Base-by-base conservation (phyloP, 352 stramenopile species). In the Globisporangium splendens region DNA sequence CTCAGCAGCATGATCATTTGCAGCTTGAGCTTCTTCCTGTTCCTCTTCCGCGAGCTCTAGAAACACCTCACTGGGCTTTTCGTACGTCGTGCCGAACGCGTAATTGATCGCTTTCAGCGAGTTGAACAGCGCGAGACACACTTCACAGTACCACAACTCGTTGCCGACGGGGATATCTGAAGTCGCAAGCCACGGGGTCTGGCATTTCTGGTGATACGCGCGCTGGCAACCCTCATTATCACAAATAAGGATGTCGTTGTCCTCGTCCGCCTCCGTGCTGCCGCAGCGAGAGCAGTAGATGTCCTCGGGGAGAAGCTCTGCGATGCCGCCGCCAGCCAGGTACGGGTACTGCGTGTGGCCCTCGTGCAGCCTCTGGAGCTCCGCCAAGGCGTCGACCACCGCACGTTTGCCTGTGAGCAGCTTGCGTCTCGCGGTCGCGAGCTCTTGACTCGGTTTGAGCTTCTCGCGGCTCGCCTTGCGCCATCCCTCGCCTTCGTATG, bases 171-270 rank as follows among this genome's bases (percentile, higher is more conserved):
- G 86, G 20, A 95, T 89, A 2, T 81, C 76, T 18, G 68, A 58
- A 7, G 85, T 92, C 28, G 68, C 20, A 0, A 95, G 63, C 20
- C 70, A 50, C 11, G 86, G 86, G 0, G 69, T 73, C 61, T 93
- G 83, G 50, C 86, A 95, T 31, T 73, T 63, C 46, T 95, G 86
- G 46, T 95, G 86, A 54, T 93, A 95, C 13, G 82, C 86, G 24
- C 86, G 83, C 56, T 81, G 73, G 31, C 86, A 95, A 24, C 80
- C 79, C 18, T 67, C 52, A 61, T 70, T 89, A 46, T 95, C 86
- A 28, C 86, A 95, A 39, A 95, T 66, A 46, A 95, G 63, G 58
- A 95, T 95, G 46, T 95, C 86, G 48, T 95, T 93, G 63, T 86
- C 77, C 8, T 72, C 68, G 3, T 72, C 65, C 13, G 84, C 86